A percentile compares a stretch with the other conserved stretches of the same genome.
Evolutionary conservation across 1,139 yeast species (phyloP).

Genomic region (Hansenula sp.): DNA sequence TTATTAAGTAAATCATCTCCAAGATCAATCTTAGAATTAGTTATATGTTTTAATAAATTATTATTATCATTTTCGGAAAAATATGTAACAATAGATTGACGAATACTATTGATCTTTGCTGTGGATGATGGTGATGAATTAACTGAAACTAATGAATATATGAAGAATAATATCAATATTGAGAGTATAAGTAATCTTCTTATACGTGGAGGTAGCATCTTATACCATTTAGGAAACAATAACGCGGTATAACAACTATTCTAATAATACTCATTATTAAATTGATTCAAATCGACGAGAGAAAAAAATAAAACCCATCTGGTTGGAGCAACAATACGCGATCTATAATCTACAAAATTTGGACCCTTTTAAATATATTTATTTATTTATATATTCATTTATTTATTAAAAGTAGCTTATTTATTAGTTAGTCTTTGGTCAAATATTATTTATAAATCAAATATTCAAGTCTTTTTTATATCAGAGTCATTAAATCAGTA

Average conservation of each 20-base stretch:
- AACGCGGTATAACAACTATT: too few relatives aligned
- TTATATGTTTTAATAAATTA: not conserved
- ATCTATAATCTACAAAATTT: too few relatives aligned
- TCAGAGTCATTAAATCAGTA: slow-evolving; percentile 85
- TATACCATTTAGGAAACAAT: too few relatives aligned
- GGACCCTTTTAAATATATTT: too few relatives aligned
- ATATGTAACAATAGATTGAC: not conserved
- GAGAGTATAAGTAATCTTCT: slow-evolving; percentile 7
- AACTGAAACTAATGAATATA: slow-evolving; percentile 6
- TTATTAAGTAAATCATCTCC: slow-evolving; percentile 1
- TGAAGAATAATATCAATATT: not conserved
- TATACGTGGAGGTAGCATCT: slow-evolving; percentile 4
- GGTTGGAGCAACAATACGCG: too few relatives aligned
- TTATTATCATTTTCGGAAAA: slow-evolving; percentile 3
- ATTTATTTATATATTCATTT: too few relatives aligned
- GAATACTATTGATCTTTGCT: not conserved
- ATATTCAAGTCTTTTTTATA: slow-evolving; percentile 1
- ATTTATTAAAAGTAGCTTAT: too few relatives aligned
- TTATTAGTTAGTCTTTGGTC: too few relatives aligned
- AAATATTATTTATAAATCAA: too few relatives aligned
- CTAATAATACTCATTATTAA: too few relatives aligned
- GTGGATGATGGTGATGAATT: slow-evolving; percentile 2
- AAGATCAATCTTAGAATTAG: not conserved
- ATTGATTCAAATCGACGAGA: too few relatives aligned
- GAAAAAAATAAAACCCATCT: too few relatives aligned